Evolutionary conservation across 2,329 filamentous ascomycete genomes (phyloP), one percentile per base, ranked within the genome.

Genomic region (Monilinia fructigena): DNA sequence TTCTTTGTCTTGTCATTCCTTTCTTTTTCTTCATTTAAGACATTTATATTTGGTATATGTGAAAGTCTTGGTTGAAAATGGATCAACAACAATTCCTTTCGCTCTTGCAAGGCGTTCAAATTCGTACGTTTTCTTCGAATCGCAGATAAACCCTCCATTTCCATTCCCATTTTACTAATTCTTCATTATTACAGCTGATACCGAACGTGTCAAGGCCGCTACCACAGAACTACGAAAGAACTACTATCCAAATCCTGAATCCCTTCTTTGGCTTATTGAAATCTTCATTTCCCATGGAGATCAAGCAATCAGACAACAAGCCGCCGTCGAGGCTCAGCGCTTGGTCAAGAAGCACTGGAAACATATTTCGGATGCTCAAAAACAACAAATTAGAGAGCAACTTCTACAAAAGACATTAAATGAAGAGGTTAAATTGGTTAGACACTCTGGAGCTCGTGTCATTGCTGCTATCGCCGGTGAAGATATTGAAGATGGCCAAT

Each of bases 151-250:
- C 55, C 54, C 47, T 38, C 64, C 55, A 58, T 20, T 20, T n/a
- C n/a, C 10, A 58, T 20, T 20, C 11, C n/a, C 10, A 47, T 55
- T 56, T 69, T 73, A 60, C 71, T 75, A 70, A 75, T 40, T 53
- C 63, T 68, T 45, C 74, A 76, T 45, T 23, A n/a, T 48, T 65
- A 50, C 63, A 96, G 93, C 95, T 77, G 89, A 96, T 80, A 97
- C 93, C 72, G 88, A 91, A 73, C 88, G 89, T 80, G 89, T 96
- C 79, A 96, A 97, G 85, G 87, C 90, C 72, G 92, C 93, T 70
- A 99, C 94, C 23, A 87, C 90, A 67, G 88, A 93, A 75, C 87
- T 98, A 68, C 93, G 96, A 80, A 95, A 96, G 80, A 91, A 91
- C 80, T 98, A 92, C 83, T 98, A 96, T 82, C 89, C 87, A 75